Evolutionary conservation across 2,329 filamentous ascomycete genomes (phyloP), one percentile per base, ranked within the genome.

Genomic region (Aspergillus tamarii): DNA sequence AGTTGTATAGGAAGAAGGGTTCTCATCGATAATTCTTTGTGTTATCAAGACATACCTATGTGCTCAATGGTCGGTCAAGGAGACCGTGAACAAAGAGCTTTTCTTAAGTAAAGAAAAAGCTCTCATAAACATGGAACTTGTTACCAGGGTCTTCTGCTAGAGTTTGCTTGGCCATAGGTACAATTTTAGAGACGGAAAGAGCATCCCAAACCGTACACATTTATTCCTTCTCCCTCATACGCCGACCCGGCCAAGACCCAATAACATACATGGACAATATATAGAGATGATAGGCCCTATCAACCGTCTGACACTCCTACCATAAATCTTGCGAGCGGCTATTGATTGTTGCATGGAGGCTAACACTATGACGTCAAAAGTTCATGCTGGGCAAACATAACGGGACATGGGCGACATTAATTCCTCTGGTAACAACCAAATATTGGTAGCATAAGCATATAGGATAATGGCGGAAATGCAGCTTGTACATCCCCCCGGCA

Each of bases 401-500:
- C 9, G 11, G 26, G 26, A 26, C 14, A 4, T 50, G 23, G 14
- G 14, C 10, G 52, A 21, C 32, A 43, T 21, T 26, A 26, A 28
- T 34, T 16, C 30, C 19, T 59, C 30, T 53, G 52, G 52, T 21
- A 14, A 14, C 11, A 26, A 8, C n/a, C 41, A 53, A n/a, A 32
- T 34, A 19, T 53, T 63, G 34, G 43, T 57, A 62, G 28, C 62
- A 64, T 66, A 57, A 56, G 63, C 60, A 66, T 63, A 57, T 50
- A 57, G 61, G 55, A 54, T 45, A 39, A 71, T 63, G 26, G 48
- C 72, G 72, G 72, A 66, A 65, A 61, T 73, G 73, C 70, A 70
- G 50, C 65, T 64, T 46, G 36, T 72, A 59, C 72, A 74, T 75
- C 74, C 75, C 74, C 75, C 73, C 73, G 74, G 69, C 58, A 64